Base-by-base conservation (phyloP, 2,329 filamentous ascomycete species). In the Sclerotinia trifoliorum region DNA sequence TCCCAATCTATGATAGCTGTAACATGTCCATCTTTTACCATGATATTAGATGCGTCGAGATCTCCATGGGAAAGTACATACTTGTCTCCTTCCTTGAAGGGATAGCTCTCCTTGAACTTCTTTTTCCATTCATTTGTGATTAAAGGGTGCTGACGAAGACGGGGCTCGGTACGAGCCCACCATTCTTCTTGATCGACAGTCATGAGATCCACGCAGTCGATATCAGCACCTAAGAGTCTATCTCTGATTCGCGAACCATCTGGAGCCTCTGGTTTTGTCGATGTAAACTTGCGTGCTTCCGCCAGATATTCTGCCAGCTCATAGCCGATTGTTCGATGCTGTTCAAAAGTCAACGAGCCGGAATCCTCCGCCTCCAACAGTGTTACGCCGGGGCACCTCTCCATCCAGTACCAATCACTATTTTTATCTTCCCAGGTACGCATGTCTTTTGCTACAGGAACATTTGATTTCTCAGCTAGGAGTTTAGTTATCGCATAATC, bases 61-160 rank as follows among this genome's bases (percentile, higher is more conserved):
- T 65, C 62, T 10, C 62, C 39, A 56, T 65, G 62, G 17, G 62
- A 15, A n/a, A 65, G 62, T 35, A 65, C 62, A 35, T 44, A 56
- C 21, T 32, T 42, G 7, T n/a, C 51, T 54, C 29, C 46, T 24
- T 29, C n/a, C 24, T 65, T 55, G 26, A 55, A 5, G 5, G 49
- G 62, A 29, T 55, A 65, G 5, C 49, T 46, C 46, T 51, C 35
- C 39, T 65, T 55, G 35, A 65, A 21, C 29, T 46, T 19, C 21
- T 3, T 21, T 39, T 15, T 65, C 1, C 0, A n/a, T 13, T 44
- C 19, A 4, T 15, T 8, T 32, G 29, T 5, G 29, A 7, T 1
- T 2, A 0, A 13, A 11, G 19, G 21, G 10, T 2, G 2, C 5
- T n/a, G 7, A 6, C 0, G 0, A 26, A 58, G 13, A 13, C 56